These are phyloP conservation scores for Glycyrrhiza uralensis DNA, from an alignment of 306 rosid species.

Conservation along the genomic window DNA sequence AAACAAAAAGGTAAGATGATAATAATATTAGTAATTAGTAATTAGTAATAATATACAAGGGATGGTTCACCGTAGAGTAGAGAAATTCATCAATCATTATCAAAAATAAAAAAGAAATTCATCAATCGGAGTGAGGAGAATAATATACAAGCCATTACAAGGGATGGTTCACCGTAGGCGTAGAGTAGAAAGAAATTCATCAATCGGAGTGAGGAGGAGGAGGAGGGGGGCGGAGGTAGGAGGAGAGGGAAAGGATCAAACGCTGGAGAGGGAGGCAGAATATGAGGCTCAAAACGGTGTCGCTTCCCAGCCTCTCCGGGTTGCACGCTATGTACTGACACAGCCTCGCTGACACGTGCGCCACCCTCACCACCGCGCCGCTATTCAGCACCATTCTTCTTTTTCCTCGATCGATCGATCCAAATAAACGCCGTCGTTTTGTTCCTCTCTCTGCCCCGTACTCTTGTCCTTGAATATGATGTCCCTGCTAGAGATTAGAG, in stretches of 20 bases:
- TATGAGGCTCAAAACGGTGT: slow-evolving; percentile 55
- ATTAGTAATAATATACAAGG: too few species aligned
- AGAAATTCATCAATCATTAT: too few species aligned
- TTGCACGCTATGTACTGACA: slow-evolving; percentile 85
- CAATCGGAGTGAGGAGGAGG: slow-evolving; percentile 26
- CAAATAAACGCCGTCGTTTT: slow-evolving; percentile 41
- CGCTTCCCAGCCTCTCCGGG: slow-evolving; percentile 53
- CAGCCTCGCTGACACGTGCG: slow-evolving; percentile 52
- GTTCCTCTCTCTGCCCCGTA: background rate
- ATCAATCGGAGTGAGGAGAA: too few species aligned
- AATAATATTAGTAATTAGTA: background rate
- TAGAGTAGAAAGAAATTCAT: too few species aligned
- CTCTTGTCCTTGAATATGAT: too few species aligned
- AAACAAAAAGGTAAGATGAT: too few species aligned
- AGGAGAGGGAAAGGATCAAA: slow-evolving; percentile 36
- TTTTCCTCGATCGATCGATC: too few species aligned
- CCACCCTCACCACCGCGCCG: slow-evolving; percentile 50
- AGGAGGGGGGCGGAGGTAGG: slow-evolving; percentile 26
- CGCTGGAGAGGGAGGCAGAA: slow-evolving; percentile 60
- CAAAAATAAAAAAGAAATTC: too few species aligned
- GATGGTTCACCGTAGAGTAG: too few species aligned
- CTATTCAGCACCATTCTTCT: slow-evolving; percentile 70
- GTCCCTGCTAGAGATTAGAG: too few species aligned
- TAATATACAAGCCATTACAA: too few species aligned
- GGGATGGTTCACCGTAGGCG: too few species aligned